Conservation (phyloP, 192 early-diverging fungal genomes). For the Coemansia sp. region DNA sequence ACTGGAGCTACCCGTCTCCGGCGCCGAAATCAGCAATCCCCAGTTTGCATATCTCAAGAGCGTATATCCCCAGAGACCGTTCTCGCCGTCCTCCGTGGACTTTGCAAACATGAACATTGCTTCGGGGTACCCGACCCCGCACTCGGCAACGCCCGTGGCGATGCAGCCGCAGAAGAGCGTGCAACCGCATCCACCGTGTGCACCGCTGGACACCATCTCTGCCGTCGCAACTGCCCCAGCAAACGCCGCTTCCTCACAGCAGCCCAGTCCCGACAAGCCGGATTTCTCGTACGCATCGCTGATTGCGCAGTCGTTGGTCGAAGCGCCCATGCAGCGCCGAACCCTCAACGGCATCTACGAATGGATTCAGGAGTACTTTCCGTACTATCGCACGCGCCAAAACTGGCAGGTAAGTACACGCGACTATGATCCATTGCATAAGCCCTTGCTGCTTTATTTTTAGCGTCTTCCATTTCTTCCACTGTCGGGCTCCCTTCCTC, state of each 20-base stretch:
- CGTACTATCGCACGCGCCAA: slow-evolving; percentile 75
- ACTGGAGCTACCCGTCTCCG: slow-evolving; percentile 29
- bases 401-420: slow-evolving; percentile 53
- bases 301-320: slow-evolving; percentile 79
- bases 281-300: slow-evolving; percentile 80
- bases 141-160: slow-evolving; percentile 35
- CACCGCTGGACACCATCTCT: slow-evolving; percentile 12
- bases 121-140: slow-evolving; percentile 47
- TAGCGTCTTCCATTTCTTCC: background rate
- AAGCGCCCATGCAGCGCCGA: slow-evolving; percentile 61
- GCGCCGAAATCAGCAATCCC: slow-evolving; percentile 34
- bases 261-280: slow-evolving; percentile 61
- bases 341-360: slow-evolving; percentile 89
- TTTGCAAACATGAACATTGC: slow-evolving; percentile 54
- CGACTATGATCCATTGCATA: slow-evolving; percentile 10
- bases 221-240: slow-evolving; percentile 8
- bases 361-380: slow-evolving; percentile 76
- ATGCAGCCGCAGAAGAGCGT: slow-evolving; percentile 15
- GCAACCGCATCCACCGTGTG: slow-evolving; percentile 18
- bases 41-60: slow-evolving; percentile 50
- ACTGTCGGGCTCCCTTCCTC: background rate
- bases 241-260: slow-evolving; percentile 7
- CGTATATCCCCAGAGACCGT: slow-evolving; percentile 37
- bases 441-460: slow-evolving; percentile 1
- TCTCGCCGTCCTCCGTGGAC: slow-evolving; percentile 50